Evolutionary conservation across 2,329 filamentous ascomycete species (phyloP).

Genomic region (Fusarium euwallaceae): DNA sequence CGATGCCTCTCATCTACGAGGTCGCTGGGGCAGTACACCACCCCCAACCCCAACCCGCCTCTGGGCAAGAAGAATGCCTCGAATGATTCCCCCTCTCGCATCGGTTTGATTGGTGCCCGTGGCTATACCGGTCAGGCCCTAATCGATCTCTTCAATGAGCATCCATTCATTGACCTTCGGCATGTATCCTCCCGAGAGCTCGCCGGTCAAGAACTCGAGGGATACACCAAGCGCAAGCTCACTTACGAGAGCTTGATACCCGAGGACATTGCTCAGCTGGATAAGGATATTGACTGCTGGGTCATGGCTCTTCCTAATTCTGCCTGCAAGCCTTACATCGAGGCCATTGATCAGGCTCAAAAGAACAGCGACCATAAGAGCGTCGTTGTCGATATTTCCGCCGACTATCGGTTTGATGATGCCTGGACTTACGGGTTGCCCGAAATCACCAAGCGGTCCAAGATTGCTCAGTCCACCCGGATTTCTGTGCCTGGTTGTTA

Average conservation of each 20-base stretch:
- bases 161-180: constrained; percentile 89
- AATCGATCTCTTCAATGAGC: constrained; percentile 86
- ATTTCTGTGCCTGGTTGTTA: neutral
- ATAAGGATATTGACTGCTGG: constrained; percentile 92
- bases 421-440: constrained; percentile 46
- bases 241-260: constrained; percentile 91
- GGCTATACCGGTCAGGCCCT: constrained; percentile 95
- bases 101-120: constrained; percentile 90
- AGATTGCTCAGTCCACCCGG: neutral
- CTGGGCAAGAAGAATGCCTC: constrained; percentile 90
- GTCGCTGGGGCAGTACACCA: constrained; percentile 53
- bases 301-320: constrained; percentile 97
- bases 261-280: constrained; percentile 88
- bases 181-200: constrained; percentile 96
- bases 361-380: constrained; percentile 65
- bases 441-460: neutral
- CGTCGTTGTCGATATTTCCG: constrained; percentile 91
- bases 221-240: constrained; percentile 91
- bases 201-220: constrained; percentile 85
- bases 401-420: constrained; percentile 91
- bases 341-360: constrained; percentile 71
- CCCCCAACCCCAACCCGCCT: constrained; percentile 83
- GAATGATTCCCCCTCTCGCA: constrained; percentile 81
- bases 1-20: constrained; percentile 3
- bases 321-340: constrained; percentile 93